A percentile compares a stretch with the other conserved stretches of the same genome.
These are phyloP conservation scores for Penicillium sp. DNA, from an alignment of 2,329 filamentous ascomycete genomes.

Conservation along the genomic window DNA sequence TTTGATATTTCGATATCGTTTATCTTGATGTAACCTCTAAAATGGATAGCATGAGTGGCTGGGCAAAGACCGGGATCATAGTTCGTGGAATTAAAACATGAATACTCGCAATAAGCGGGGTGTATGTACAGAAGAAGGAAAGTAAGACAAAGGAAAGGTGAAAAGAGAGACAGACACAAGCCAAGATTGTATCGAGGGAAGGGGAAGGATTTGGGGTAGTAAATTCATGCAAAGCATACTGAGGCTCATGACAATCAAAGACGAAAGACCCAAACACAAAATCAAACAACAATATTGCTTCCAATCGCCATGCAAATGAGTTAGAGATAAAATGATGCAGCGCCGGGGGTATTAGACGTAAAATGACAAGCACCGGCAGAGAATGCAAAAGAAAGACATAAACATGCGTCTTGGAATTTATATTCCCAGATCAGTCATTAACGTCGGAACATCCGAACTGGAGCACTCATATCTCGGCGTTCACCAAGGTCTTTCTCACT, in stretches of 20 bases:
- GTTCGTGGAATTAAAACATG: neutral
- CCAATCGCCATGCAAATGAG: slow-evolving; percentile 16
- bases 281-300: slow-evolving; percentile 8
- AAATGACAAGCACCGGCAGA: slow-evolving; percentile 21
- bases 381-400: slow-evolving; percentile 14
- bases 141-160: slow-evolving; percentile 19
- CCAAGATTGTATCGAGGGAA: slow-evolving; percentile 6
- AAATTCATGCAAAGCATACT: slow-evolving; percentile 2
- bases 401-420: slow-evolving; percentile 4
- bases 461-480: slow-evolving; percentile 42
- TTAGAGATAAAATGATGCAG: slow-evolving; percentile 16
- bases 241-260: slow-evolving; percentile 11
- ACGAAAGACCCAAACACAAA: slow-evolving; percentile 5
- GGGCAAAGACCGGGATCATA: neutral
- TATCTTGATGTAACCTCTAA: no score
- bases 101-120: neutral
- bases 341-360: slow-evolving; percentile 30
- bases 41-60: neutral
- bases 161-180: slow-evolving; percentile 3
- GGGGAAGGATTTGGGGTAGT: neutral
- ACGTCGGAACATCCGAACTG: slow-evolving; percentile 34
- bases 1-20: neutral
- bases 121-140: slow-evolving; percentile 16
- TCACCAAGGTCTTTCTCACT: slow-evolving; percentile 29
- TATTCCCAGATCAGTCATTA: slow-evolving; percentile 9